Conservation (phyloP, 192 early-diverging fungal genomes). For the Backusella mclennaniae region DNA sequence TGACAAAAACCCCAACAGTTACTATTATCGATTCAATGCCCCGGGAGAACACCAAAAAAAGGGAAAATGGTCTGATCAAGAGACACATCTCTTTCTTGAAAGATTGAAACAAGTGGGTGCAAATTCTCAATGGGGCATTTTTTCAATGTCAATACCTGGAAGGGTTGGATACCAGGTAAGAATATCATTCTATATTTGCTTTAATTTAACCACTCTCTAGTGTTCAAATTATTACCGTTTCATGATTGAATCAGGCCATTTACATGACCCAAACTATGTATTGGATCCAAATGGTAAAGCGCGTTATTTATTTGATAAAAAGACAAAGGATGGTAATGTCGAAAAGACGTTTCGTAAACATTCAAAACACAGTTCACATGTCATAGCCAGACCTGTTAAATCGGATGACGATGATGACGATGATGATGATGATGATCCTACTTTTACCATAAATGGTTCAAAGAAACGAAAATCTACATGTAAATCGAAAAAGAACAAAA, state of each 20-base stretch:
- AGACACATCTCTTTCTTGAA: conserved; percentile 81
- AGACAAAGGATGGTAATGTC: conserved; percentile 73
- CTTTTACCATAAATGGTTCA: background rate
- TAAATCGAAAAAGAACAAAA: background rate
- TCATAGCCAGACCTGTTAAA: background rate
- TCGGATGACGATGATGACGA: background rate
- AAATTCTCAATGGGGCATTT: conserved; percentile 97
- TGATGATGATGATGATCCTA: conserved; percentile 4
- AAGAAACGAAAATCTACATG: background rate
- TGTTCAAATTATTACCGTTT: conserved; percentile 96
- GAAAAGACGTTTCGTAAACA: conserved; percentile 80
- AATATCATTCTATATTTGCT: background rate
- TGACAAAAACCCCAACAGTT: conserved; percentile 92
- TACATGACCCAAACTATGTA: conserved; percentile 88
- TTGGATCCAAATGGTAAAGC: conserved; percentile 87
- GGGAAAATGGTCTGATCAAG: conserved; percentile 86
- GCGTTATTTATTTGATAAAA: conserved; percentile 87
- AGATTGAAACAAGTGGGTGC: conserved; percentile 84
- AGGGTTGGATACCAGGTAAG: conserved; percentile 92
- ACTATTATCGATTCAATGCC: conserved; percentile 98
- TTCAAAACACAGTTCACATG: conserved; percentile 45
- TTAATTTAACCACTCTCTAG: conserved; percentile 32
- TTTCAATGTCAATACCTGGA: conserved; percentile 92
- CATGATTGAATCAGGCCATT: conserved; percentile 86
- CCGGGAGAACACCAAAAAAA: conserved; percentile 93